These are phyloP conservation scores for Arabidopsis thaliana DNA, from an alignment of 345 rosid genomes.

Conservation along the genomic window TAIR10.1 NC_003070.9:28592501-28593000, in stretches of 20 bases:
- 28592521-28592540: slow-evolving; percentile 38
- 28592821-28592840: no score
- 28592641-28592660: neutral
- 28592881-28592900: no score
- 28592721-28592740: neutral
- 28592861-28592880: no score
- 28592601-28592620: neutral
- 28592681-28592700: neutral
- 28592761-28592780: no score
- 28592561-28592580: slow-evolving; percentile 25
- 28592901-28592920: no score
- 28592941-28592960: no score
- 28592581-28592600: slow-evolving; percentile 32
- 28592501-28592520: slow-evolving; percentile 37
- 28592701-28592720: neutral
- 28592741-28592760: neutral
- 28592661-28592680: neutral
- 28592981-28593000: no score
- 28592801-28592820: no score
- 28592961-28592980: no score
- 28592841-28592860: no score
- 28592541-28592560: slow-evolving; percentile 37
- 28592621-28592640: slow-evolving; percentile 1
- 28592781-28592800: no score
- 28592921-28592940: no score